Evolutionary conservation across 1,284 basidiomycete genomes (phyloP), one percentile per base, ranked within the genome.

Genomic region (Microbotryomycetes sp.): DNA sequence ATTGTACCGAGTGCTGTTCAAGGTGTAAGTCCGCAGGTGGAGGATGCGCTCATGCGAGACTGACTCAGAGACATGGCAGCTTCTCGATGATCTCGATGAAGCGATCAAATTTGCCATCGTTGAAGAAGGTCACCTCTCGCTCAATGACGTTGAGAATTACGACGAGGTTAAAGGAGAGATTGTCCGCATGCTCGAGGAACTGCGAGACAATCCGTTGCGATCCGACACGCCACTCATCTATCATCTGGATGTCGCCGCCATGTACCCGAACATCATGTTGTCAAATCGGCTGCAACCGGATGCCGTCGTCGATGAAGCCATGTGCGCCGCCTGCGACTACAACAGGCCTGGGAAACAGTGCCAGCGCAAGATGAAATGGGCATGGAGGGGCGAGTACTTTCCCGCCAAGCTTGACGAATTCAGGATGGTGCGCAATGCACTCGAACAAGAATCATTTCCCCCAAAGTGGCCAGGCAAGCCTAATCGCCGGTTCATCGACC

Each of bases 251-350:
- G 96, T 99, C 65, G 96, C 96, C 1, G 96, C 96, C 69, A 99
- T 99, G 96, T 98, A 99, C 74, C 96, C 96, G 61, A 99, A 98
- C 78, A 98, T 99, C 84, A 99, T 99, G 96, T 87, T 99, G 79
- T 97, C 92, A 29, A 98, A 99, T 75, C 89, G 96, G 57, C 82
- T 99, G 3, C 96, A 99, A 72, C 96, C 96, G 2, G 96, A 99
- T 76, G 96, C 96, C 1, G 89, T 98, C 76, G 89, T 97, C 18
- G 90, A 94, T 73, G 96, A 98, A 76, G 86, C 93, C 7, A 89
- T 87, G 49, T 99, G 96, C 74, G 96, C 96, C 0, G 92, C 97
- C 5, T 99, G 96, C 78, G 96, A 99, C 77, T 98, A 88, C 77
- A 99, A 99, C 73, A 84, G 93, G 5, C 93, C 94, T 0, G 91